Conservation (phyloP, 2,329 filamentous ascomycete genomes). For the Emergomyces orientalis region DNA sequence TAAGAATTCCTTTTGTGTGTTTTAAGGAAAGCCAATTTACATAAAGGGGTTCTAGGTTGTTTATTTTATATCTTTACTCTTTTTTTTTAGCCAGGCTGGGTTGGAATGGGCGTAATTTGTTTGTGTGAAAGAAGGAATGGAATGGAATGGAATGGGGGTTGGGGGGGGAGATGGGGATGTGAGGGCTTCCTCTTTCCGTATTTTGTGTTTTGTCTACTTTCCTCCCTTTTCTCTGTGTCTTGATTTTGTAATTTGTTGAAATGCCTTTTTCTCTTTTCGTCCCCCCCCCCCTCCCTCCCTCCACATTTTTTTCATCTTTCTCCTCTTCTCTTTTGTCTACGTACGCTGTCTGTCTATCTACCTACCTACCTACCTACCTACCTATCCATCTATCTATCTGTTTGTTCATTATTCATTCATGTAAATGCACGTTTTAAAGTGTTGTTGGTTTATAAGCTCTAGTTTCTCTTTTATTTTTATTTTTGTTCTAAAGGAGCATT, state of each 20-base stretch:
- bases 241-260: neutral
- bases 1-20: neutral
- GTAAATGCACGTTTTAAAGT: too few relatives aligned
- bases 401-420: too few relatives aligned
- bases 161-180: too few relatives aligned
- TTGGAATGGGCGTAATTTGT: neutral
- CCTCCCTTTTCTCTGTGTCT: neutral
- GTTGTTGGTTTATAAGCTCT: too few relatives aligned
- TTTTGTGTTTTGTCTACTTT: neutral
- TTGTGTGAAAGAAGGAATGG: neutral
- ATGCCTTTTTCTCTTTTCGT: neutral
- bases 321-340: neutral
- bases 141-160: conserved; percentile 3
- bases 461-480: too few relatives aligned
- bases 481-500: too few relatives aligned
- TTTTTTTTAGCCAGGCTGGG: neutral
- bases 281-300: neutral
- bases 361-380: neutral
- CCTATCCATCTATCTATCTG: neutral
- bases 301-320: neutral
- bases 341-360: neutral
- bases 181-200: neutral
- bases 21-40: neutral
- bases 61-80: neutral
- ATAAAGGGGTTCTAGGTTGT: neutral